Conservation (phyloP, 2,329 filamentous ascomycete genomes). For the Penicillium olsonii region DNA sequence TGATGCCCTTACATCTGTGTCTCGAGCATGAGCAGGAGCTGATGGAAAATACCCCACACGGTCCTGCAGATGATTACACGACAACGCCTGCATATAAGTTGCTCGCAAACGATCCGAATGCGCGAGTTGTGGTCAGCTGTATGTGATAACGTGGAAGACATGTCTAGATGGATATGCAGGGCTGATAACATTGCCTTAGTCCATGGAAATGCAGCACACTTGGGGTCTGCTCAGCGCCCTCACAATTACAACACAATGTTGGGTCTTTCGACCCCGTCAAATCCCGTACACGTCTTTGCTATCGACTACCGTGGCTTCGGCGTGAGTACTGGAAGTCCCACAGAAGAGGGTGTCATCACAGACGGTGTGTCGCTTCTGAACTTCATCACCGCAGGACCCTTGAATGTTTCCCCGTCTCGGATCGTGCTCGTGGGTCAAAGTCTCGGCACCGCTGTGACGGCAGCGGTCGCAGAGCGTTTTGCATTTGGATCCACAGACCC, state of each 20-base stretch:
- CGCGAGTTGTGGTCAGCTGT: constrained; percentile 59
- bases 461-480: constrained; percentile 72
- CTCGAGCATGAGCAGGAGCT: constrained; percentile 68
- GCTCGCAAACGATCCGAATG: constrained; percentile 52
- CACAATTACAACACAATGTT: constrained; percentile 76
- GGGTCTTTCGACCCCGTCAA: constrained; percentile 65
- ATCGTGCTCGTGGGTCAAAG: constrained; percentile 86
- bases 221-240: constrained; percentile 76
- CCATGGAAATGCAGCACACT: constrained; percentile 75
- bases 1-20: constrained; percentile 78
- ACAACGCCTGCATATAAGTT: constrained; percentile 53
- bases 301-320: constrained; percentile 92
- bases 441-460: constrained; percentile 81
- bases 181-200: constrained; percentile 27
- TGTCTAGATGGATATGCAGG: not conserved
- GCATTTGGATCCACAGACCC: constrained; percentile 46
- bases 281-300: constrained; percentile 72
- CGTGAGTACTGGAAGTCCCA: constrained; percentile 74
- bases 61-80: constrained; percentile 49
- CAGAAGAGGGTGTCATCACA: constrained; percentile 76
- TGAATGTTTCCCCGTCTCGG: constrained; percentile 66
- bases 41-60: constrained; percentile 56
- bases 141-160: constrained; percentile 21
- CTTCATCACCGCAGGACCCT: constrained; percentile 59
- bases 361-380: constrained; percentile 75